Evolutionary conservation across 441 rosid species (phyloP), one percentile per base, ranked within the genome.

Genomic region (Pelargonium myrrhifolium): DNA sequence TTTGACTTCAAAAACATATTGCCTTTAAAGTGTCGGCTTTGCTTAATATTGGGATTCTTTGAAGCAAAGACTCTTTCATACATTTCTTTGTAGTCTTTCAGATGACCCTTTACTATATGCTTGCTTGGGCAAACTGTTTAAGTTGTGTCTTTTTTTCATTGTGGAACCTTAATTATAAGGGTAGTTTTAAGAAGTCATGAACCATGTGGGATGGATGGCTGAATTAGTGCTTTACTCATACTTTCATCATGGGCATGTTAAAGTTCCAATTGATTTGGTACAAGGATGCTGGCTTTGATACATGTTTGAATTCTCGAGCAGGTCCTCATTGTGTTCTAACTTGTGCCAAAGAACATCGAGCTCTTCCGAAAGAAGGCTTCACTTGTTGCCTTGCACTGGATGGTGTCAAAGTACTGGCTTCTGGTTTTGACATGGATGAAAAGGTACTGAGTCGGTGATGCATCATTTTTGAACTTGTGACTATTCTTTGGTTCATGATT

Each of bases 311-410:
- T 39, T 72, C 42, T 65, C 39, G 61, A 71, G 70, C 70, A 90
- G 99, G 99, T 81, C 98, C 98, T 9, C 95, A 87, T 58, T 95
- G 98, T 66, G 98, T 89, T 71, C 85, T 95, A 71, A 84, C 93
- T 0, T 89, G 98, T 78, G 97, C 92, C 5, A 90, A 88, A 82
- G 98, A 90, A 69, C 85, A 87, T 62, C 85, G 86, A 78, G 55
- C 81, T 4, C 69, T 92, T 3, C 99, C 98, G 18, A 85, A 84
- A 72, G 86, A 84, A 71, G 89, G 81, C 6, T 95, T 85, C 77
- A 85, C 90, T 77, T 95, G 99, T 77, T 92, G 99, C 77, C 88
- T 95, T 74, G 99, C 96, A 0, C 88, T 92, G 98, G 96, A 92
- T 75, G 96, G 98, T 70, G 80, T 86, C 75, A 90, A 87, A 80